Conservation (phyloP, 345 rosid species). For the Brassica cretica region DNA sequence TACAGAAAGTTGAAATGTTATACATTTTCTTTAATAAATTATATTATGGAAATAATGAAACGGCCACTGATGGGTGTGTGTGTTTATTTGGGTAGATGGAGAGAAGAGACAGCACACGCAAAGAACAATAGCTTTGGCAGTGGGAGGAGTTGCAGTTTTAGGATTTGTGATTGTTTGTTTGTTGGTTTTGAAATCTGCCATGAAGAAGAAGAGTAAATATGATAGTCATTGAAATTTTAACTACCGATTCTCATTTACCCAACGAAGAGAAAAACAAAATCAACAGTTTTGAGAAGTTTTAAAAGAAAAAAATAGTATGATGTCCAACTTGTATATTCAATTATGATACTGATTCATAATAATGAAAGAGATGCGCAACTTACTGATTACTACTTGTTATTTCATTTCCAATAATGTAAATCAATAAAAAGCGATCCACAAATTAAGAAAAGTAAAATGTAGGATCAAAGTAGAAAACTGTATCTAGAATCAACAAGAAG, state of each 20-base stretch:
- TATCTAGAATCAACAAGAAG: background rate
- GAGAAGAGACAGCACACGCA: constrained; percentile 54
- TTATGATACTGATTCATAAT: background rate
- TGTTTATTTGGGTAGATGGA: constrained; percentile 20
- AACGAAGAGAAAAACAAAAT: background rate
- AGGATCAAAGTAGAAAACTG: background rate
- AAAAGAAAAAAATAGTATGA: background rate
- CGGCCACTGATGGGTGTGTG: background rate
- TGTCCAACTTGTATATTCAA: constrained; percentile 21
- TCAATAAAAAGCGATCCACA: constrained; percentile 5
- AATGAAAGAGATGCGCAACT: constrained; percentile 9
- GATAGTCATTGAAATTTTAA: background rate
- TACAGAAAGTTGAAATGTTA: background rate
- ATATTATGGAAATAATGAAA: background rate
- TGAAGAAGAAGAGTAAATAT: constrained; percentile 55
- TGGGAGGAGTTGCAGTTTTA: constrained; percentile 77
- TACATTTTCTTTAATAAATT: background rate
- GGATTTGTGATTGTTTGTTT: constrained; percentile 65
- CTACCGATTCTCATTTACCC: background rate
- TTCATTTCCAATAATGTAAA: constrained; percentile 3
- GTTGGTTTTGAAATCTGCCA: constrained; percentile 54
- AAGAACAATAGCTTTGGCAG: constrained; percentile 77
- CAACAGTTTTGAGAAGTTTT: constrained; percentile 13
- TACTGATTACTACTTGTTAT: background rate
- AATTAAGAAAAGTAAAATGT: background rate